Conservation (phyloP, 805 yeast genomes). For the Nakazawaea pomicola region DNA sequence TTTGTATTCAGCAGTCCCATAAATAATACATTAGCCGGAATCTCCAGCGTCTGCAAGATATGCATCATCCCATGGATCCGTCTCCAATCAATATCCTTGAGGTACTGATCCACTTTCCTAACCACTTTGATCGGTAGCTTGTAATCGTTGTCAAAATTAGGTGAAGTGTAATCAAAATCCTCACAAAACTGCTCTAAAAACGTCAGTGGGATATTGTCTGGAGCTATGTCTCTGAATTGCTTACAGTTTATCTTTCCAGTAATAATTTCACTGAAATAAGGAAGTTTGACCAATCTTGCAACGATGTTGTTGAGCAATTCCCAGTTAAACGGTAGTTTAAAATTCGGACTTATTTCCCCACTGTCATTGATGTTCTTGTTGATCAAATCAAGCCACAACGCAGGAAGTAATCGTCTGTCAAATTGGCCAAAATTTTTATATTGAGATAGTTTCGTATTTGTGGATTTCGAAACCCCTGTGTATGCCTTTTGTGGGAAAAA, state of each 20-base stretch:
- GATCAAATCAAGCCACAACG: conserved; percentile 7
- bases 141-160: conserved; percentile 9
- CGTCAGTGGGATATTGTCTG: background rate
- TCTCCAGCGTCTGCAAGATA: conserved; percentile 1
- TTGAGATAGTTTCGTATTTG: background rate
- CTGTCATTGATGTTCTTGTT: background rate
- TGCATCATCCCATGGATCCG: conserved; percentile 6
- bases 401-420: conserved; percentile 10
- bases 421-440: background rate
- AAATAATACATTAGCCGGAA: conserved; percentile 7
- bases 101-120: conserved; percentile 9
- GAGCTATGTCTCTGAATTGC: conserved; percentile 8
- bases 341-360: conserved; percentile 1
- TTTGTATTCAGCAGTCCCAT: conserved; percentile 3
- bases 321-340: conserved; percentile 12
- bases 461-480: background rate
- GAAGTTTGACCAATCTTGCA: background rate
- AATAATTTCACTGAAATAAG: conserved; percentile 4
- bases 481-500: background rate
- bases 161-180: conserved; percentile 4
- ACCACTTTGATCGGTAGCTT: conserved; percentile 7
- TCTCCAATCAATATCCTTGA: conserved; percentile 10
- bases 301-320: conserved; percentile 7
- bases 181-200: conserved; percentile 7
- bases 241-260: background rate